Conservation (phyloP, 305 asterid species). For the Fraxinus dipetala region DNA sequence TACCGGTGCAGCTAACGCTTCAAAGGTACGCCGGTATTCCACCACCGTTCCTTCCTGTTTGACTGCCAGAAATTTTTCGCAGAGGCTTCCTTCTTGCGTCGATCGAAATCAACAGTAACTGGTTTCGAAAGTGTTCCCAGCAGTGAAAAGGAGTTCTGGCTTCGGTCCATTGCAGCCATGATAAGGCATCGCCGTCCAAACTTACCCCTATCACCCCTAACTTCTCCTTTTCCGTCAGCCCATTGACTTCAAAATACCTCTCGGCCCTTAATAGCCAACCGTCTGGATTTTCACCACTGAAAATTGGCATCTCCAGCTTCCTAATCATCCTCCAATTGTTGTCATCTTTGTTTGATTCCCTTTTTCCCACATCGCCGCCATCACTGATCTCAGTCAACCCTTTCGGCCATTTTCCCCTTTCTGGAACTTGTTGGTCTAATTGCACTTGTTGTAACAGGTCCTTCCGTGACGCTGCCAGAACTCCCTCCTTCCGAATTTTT, state of each 20-base stretch:
- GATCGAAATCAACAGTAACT: too few relatives aligned
- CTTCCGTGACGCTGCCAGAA: not conserved
- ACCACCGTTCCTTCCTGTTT: too few relatives aligned
- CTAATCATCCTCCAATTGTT: not conserved
- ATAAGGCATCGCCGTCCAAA: not conserved
- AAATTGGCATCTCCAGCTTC: not conserved
- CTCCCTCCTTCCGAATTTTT: not conserved
- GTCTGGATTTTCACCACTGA: not conserved
- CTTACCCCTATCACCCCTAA: not conserved
- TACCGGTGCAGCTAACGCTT: too few relatives aligned
- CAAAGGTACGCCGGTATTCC: too few relatives aligned
- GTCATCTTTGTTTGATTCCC: not conserved
- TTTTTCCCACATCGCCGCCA: not conserved
- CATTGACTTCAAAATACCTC: not conserved
- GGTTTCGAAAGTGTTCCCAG: too few relatives aligned
- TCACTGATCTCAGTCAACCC: not conserved
- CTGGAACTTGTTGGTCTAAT: not conserved
- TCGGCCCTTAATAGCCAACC: not conserved
- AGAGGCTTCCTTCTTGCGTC: too few relatives aligned
- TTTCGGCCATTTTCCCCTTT: not conserved
- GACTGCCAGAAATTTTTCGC: too few relatives aligned
- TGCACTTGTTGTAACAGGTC: not conserved
- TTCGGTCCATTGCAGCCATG: not conserved
- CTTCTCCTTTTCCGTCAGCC: not conserved
- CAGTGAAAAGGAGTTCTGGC: not conserved